phyloP scores from a whole-genome alignment of 2,329 filamentous ascomycete genomes.

The Penicillium olsonii region DNA sequence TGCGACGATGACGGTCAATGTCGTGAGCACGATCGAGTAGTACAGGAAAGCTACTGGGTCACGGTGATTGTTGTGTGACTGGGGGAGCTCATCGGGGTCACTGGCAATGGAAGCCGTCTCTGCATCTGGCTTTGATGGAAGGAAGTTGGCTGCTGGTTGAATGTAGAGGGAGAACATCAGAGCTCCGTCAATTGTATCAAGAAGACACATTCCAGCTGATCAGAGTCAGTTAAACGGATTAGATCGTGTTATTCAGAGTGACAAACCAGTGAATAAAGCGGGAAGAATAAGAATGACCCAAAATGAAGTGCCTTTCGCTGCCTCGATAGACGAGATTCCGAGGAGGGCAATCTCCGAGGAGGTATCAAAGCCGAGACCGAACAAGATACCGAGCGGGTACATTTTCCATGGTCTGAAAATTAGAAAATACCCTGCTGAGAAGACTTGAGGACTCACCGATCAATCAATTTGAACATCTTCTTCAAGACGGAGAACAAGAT shows the following conservation, averaged over 20 bases:
- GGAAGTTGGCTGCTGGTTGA: slow-evolving; percentile 46
- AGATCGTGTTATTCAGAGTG: not conserved
- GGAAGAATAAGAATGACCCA: slow-evolving; percentile 96
- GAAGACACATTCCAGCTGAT: slow-evolving; percentile 84
- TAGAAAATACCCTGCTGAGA: not conserved
- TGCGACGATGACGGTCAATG: slow-evolving; percentile 79
- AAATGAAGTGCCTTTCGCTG: slow-evolving; percentile 79
- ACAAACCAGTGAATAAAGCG: slow-evolving; percentile 76
- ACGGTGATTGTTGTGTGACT: slow-evolving; percentile 54
- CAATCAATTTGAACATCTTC: slow-evolving; percentile 72
- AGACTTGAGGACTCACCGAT: slow-evolving; percentile 40
- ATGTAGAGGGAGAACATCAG: slow-evolving; percentile 95
- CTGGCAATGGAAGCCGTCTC: slow-evolving; percentile 16
- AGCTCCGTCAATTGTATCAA: slow-evolving; percentile 90
- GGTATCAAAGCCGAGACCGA: slow-evolving; percentile 92
- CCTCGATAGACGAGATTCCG: slow-evolving; percentile 86
- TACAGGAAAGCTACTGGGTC: slow-evolving; percentile 90
- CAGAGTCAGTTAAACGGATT: not conserved
- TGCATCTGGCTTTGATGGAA: slow-evolving; percentile 30
- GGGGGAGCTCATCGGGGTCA: slow-evolving; percentile 20
- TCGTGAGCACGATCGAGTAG: slow-evolving; percentile 85
- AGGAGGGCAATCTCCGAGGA: slow-evolving; percentile 90
- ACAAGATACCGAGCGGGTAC: slow-evolving; percentile 86
- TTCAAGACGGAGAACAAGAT: slow-evolving; percentile 72
- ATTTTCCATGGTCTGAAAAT: slow-evolving; percentile 73